Conservation (phyloP, 176 grass and related monocot genomes). For the Chrysopogon serrulatus region DNA sequence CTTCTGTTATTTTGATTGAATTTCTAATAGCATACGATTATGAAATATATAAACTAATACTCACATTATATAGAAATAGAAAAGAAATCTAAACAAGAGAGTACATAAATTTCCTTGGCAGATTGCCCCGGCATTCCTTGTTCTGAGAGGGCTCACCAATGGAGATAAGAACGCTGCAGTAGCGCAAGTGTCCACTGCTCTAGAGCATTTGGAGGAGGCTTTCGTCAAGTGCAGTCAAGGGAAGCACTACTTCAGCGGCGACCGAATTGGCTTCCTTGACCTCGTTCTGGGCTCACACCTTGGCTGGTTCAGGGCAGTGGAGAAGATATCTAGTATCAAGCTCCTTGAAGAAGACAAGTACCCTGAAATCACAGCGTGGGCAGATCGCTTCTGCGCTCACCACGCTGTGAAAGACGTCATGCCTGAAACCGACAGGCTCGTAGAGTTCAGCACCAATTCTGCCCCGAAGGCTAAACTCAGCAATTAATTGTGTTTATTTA, state of each 20-base stretch:
- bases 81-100: too few species aligned
- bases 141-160: neutral
- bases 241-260: conserved; percentile 41
- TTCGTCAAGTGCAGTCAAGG: conserved; percentile 34
- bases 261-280: conserved; percentile 41
- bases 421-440: conserved; percentile 24
- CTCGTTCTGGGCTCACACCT: conserved; percentile 11
- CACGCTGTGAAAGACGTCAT: conserved; percentile 14
- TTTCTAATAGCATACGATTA: neutral
- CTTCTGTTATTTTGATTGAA: too few species aligned
- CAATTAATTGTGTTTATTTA: neutral
- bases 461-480: neutral
- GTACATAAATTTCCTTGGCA: neutral
- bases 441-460: neutral
- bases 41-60: too few species aligned
- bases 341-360: conserved; percentile 17
- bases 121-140: neutral
- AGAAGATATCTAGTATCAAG: neutral
- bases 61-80: too few species aligned
- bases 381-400: neutral
- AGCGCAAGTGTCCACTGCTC: neutral
- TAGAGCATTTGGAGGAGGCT: conserved; percentile 34
- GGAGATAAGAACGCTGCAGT: neutral
- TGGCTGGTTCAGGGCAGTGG: conserved; percentile 8
- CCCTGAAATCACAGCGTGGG: conserved; percentile 28